These are phyloP conservation scores for Cyclotella choctawhatcheeana DNA, from an alignment of 108 stramenopile genomes.

Conservation along the genomic window DNA sequence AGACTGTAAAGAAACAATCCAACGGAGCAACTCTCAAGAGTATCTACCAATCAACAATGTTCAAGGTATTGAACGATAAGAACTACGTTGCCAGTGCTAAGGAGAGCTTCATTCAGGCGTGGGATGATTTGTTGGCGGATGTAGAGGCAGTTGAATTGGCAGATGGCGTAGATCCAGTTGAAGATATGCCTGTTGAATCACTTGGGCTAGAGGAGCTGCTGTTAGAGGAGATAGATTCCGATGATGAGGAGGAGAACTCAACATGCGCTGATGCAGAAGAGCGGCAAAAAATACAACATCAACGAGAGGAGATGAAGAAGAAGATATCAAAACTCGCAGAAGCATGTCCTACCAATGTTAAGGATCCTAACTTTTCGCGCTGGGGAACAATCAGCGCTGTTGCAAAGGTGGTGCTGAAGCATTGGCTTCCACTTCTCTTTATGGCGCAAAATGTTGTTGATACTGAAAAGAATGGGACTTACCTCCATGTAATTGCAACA, in stretches of 20 bases:
- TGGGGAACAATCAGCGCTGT: background rate
- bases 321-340: background rate
- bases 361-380: background rate
- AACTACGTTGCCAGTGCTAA: background rate
- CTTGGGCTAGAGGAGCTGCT: too few relatives aligned
- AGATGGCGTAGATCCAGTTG: background rate
- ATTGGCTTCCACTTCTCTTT: background rate
- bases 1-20: background rate
- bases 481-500: background rate
- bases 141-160: background rate
- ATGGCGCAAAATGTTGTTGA: background rate
- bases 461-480: background rate
- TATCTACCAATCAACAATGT: background rate
- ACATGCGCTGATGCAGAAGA: background rate
- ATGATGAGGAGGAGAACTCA: too few relatives aligned
- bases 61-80: background rate
- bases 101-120: background rate
- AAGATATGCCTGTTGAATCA: background rate
- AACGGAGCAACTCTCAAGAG: background rate
- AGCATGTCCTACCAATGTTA: slow-evolving; percentile 1
- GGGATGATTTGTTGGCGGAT: background rate
- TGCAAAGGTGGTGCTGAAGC: background rate
- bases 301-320: background rate
- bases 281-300: background rate
- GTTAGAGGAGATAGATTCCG: too few relatives aligned